phyloP scores from a whole-genome alignment of 192 early-diverging fungal species.

The Allomyces arbusculus region DNA sequence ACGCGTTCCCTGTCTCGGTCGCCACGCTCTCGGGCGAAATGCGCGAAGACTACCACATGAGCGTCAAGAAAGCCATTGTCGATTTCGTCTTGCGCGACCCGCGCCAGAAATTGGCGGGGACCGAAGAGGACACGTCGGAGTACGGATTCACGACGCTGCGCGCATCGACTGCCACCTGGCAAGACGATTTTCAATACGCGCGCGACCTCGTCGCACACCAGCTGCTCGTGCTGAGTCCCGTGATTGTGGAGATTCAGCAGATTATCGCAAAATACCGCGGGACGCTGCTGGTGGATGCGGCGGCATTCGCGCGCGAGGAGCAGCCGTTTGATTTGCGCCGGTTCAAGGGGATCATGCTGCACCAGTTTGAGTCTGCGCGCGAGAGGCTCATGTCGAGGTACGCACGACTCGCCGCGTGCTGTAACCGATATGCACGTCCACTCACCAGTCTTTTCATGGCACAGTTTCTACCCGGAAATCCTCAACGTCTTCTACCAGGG shows the following conservation, averaged over 20 bases:
- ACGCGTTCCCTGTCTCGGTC: slow-evolving; percentile 15
- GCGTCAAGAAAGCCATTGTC: slow-evolving; percentile 44
- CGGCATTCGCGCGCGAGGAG: slow-evolving; percentile 20
- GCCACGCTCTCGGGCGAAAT: slow-evolving; percentile 26
- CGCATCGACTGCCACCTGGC: slow-evolving; percentile 25
- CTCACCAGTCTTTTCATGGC: neutral
- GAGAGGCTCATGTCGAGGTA: slow-evolving; percentile 38
- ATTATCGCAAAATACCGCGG: slow-evolving; percentile 22
- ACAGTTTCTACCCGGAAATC: slow-evolving; percentile 37
- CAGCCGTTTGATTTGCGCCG: slow-evolving; percentile 22
- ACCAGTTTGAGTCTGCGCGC: slow-evolving; percentile 30
- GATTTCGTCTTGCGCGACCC: slow-evolving; percentile 46
- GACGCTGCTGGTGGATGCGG: slow-evolving; percentile 26
- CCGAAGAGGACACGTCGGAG: slow-evolving; percentile 2
- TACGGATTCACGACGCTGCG: slow-evolving; percentile 28
- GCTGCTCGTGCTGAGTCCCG: slow-evolving; percentile 23
- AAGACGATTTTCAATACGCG: slow-evolving; percentile 11
- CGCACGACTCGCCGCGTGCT: neutral
- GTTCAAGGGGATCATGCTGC: slow-evolving; percentile 22
- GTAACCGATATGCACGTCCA: no score
- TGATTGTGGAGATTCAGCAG: slow-evolving; percentile 24
- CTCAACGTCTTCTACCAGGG: slow-evolving; percentile 41
- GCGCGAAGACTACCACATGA: slow-evolving; percentile 44
- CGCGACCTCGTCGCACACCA: slow-evolving; percentile 12
- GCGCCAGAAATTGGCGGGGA: slow-evolving; percentile 20